Base-by-base conservation (phyloP, 1,139 yeast species). In the Diutina sp. region DNA sequence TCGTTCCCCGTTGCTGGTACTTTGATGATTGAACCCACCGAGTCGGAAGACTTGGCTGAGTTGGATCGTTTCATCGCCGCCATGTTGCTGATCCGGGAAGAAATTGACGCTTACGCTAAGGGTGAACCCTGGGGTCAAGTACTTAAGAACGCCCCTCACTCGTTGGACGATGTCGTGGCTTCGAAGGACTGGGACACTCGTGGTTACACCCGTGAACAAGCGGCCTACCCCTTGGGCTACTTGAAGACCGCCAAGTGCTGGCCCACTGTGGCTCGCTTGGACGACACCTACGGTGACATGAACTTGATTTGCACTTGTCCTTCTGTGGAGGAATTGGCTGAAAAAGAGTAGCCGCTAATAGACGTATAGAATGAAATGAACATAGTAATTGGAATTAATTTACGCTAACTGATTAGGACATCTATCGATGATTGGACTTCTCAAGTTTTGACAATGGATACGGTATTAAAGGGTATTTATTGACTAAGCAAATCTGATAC, bases 1-100 rank as follows among this genome's bases (percentile, higher is more conserved):
- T 93, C 98, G 1, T 93, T 95, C 88, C 99, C 99, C 28, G 96
- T 93, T 56, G 91, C 97, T 12, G 96, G 96, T 60, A 93, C 99
- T 3, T 79, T 93, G 64, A 93, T 93, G 99, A 85, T 93, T 62
- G 99, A 93, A 73, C 99, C 99, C 58, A 93, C 99, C 4, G 99
- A 93, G 72, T 85, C 95, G 28, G 99, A 93, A 73, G 84, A 90
- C 67, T 73, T 87, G 66, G 87, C 78, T 57, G 99, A 93, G 73
- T 77, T 93, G 63, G 95, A 93, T 71, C 80, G 97, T 65, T 93
- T 93, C 71, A 84, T 90, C 60, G 93, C 90, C 60, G 83, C 98
- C 2, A 80, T 93, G 77, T 83, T 93, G 61, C 71, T 90, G 9
- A 93, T 93, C 60, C 85, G 93, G 66, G 69, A 73, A 58, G 99